Evolutionary conservation across 495 filamentous ascomycete genomes (phyloP).

Genomic region (Neurospora sp.): DNA sequence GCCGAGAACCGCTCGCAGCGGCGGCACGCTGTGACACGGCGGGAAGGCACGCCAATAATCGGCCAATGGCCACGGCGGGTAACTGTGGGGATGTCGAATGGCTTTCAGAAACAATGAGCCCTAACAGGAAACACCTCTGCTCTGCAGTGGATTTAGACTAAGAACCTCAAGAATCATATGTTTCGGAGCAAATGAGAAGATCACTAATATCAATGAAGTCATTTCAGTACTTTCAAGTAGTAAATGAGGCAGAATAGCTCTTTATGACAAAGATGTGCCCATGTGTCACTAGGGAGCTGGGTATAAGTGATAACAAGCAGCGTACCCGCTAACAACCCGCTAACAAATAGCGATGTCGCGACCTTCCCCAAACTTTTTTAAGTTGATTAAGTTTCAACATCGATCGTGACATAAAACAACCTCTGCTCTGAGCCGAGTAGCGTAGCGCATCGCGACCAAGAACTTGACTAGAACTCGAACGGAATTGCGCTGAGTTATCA

Average conservation of each 20-base stretch:
- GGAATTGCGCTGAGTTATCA: not conserved
- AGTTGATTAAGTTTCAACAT: not conserved
- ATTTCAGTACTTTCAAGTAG: no score
- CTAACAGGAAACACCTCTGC: not conserved
- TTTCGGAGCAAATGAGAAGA: not conserved
- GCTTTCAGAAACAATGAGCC: not conserved
- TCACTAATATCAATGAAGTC: no score
- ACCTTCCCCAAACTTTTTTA: not conserved
- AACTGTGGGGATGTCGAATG: not conserved
- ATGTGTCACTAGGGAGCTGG: not conserved
- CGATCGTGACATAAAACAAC: not conserved
- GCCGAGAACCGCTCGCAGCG: not conserved
- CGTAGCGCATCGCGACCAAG: not conserved
- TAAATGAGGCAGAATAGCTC: no score
- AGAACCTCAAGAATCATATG: fast-evolving
- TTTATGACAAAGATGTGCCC: no score
- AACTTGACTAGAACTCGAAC: not conserved
- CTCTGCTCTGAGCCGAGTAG: not conserved
- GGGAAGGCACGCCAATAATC: not conserved
- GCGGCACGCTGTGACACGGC: not conserved
- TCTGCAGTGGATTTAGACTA: not conserved
- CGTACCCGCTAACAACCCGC: not conserved
- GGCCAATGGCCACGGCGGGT: not conserved
- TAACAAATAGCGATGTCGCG: not conserved
- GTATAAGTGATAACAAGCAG: not conserved